A percentile compares a stretch with the other conserved stretches of the same genome.
These are phyloP conservation scores for Suillus weaverae DNA, from an alignment of 768 basidiomycete species.

Conservation along the genomic window DNA sequence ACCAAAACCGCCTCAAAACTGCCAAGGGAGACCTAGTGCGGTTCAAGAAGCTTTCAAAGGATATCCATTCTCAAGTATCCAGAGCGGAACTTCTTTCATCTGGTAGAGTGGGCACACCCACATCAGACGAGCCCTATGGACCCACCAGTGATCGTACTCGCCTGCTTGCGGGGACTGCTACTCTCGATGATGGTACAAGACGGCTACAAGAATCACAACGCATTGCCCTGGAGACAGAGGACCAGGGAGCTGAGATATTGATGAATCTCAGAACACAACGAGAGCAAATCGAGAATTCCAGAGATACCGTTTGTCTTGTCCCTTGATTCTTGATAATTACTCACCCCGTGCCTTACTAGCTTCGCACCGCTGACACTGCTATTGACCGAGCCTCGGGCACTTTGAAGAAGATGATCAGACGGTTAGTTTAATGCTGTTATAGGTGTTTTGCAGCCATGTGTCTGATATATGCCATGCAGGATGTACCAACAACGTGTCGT, in stretches of 20 bases:
- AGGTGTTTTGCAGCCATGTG: constrained; percentile 13
- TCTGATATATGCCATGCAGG: constrained; percentile 49
- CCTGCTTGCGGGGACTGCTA: constrained; percentile 72
- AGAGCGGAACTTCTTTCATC: constrained; percentile 78
- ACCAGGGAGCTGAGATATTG: constrained; percentile 91
- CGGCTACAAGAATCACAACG: constrained; percentile 89
- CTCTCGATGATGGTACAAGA: constrained; percentile 81
- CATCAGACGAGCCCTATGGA: constrained; percentile 82
- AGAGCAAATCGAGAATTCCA: constrained; percentile 91
- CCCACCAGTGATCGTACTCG: constrained; percentile 72
- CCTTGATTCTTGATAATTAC: neutral
- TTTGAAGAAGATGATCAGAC: constrained; percentile 91
- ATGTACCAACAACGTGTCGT: constrained; percentile 97
- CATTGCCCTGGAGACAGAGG: constrained; percentile 94
- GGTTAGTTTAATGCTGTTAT: constrained; percentile 51
- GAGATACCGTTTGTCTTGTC: constrained; percentile 65
- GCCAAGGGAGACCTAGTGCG: constrained; percentile 74
- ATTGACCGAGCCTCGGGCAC: constrained; percentile 93
- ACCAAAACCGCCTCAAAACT: constrained; percentile 70
- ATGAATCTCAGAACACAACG: constrained; percentile 81
- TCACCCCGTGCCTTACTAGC: constrained; percentile 41
- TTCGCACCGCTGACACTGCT: constrained; percentile 81
- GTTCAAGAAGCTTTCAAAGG: constrained; percentile 81
- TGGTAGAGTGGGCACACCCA: constrained; percentile 33
- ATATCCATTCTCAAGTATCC: constrained; percentile 65